Evolutionary conservation across 1,284 basidiomycete genomes (phyloP), one percentile per base, ranked within the genome.

Genomic region (Tausonia pullulans): DNA sequence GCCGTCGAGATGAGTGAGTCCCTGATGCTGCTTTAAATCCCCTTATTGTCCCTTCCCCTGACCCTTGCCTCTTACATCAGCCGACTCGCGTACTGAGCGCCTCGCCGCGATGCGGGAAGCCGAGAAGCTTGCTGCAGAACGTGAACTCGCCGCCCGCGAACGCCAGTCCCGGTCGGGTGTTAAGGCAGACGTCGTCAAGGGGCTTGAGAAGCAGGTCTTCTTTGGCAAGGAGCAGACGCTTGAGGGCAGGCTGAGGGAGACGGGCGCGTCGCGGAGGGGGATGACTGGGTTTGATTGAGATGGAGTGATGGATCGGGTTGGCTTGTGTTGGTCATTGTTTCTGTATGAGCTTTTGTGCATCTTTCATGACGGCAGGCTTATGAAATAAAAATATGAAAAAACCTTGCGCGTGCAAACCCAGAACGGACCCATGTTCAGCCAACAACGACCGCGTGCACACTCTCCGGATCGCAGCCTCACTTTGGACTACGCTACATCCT

Each of bases 111-210:
- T 89, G 63, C 82, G 90, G n/a, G 82, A 85, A 68, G 81, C 84
- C 68, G 78, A 81, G 2, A 76, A 75, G 10, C 74, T 88, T 62
- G 75, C 87, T 50, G 85, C 83, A 74, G 87, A 85, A 72, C 84
- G 81, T 4, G 85, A 88, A 67, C 72, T 83, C 4, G 85, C 82
- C 67, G 82, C 48, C 78, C 14, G 87, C 88, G 69, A 85, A 84
- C 68, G 79, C 16, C 78, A 87, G 49, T 63, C 58, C 49, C 64
- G 65, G 61, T 53, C 58, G 16, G 65, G 69, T 16, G 78, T 78
- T 8, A 86, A 82, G 75, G 84, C 84, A 6, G 84, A 63, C 13
- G 65, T 58, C 27, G 65, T 66, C 45, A 66, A 66, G 52, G 58
- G 52, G 5, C 55, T 66, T 57, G 55, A 66, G 61, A 43, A 58